These are phyloP conservation scores for Arabidopsis arenosa DNA, from an alignment of 345 rosid species.

Conservation along the genomic window DNA sequence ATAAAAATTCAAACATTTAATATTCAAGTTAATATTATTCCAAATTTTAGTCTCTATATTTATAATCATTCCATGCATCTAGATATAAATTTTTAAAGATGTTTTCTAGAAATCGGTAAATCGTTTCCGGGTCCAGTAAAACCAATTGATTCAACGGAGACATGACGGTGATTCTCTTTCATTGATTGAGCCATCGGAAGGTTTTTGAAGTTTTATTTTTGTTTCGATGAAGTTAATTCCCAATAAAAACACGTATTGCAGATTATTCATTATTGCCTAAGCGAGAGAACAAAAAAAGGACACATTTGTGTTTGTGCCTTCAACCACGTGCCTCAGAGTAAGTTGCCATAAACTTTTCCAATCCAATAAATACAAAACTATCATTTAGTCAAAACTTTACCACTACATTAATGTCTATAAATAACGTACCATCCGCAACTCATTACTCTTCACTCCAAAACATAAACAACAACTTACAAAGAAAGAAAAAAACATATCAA, in stretches of 20 bases:
- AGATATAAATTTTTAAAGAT: background rate
- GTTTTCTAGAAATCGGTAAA: background rate
- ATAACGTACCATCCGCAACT: constrained; percentile 14
- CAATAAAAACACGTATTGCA: background rate
- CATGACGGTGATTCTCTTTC: background rate
- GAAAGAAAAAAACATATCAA: background rate
- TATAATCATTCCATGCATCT: background rate
- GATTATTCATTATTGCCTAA: background rate
- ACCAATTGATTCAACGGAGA: background rate
- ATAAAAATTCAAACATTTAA: background rate
- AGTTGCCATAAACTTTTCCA: constrained; percentile 23
- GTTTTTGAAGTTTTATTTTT: background rate
- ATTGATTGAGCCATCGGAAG: background rate
- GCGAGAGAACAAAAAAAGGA: background rate
- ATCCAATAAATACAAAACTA: constrained; percentile 14
- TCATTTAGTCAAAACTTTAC: constrained; percentile 33
- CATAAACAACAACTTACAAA: background rate
- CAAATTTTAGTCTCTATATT: background rate
- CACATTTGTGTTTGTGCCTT: background rate
- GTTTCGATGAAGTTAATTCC: no score
- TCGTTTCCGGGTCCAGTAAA: background rate
- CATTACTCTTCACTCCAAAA: constrained; percentile 34
- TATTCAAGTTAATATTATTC: background rate
- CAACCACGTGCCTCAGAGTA: background rate
- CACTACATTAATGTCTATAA: constrained; percentile 19